Percentiles rank a stretch among this genome's conserved stretches.
phyloP scores from a whole-genome alignment of 2,329 filamentous ascomycete genomes.

The Paraconiothyrium brasiliense region DNA sequence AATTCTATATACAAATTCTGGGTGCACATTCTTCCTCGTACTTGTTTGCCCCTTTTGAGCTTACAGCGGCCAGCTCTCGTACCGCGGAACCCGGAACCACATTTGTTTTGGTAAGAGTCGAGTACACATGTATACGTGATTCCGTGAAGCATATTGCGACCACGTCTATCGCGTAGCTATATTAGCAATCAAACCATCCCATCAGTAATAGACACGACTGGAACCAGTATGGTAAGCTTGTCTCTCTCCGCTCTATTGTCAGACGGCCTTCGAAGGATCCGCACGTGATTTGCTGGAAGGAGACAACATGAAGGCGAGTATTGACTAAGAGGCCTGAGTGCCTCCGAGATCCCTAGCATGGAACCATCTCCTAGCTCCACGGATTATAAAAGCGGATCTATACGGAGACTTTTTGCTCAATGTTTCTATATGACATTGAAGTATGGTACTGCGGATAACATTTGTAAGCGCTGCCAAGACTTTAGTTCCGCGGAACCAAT shows the following conservation, averaged over 20 bases:
- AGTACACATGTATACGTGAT: not conserved
- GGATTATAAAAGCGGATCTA: not conserved
- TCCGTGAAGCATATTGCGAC: not conserved
- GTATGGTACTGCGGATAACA: not conserved
- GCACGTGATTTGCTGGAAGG: too few relatives aligned
- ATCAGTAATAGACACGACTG: not conserved
- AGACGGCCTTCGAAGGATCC: too few relatives aligned
- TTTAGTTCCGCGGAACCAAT: constrained; percentile 14
- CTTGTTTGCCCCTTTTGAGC: too few relatives aligned
- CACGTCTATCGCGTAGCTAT: too few relatives aligned
- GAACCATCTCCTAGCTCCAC: not conserved
- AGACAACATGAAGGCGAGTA: too few relatives aligned
- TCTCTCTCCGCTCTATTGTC: not conserved
- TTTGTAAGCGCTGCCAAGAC: constrained; percentile 13
- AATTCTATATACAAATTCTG: not conserved
- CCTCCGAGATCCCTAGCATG: not conserved
- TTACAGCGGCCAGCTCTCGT: not conserved
- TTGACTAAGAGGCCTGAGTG: not conserved
- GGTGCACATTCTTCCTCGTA: not conserved
- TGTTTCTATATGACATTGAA: not conserved
- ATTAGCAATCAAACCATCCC: not conserved
- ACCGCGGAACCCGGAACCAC: not conserved
- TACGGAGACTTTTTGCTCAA: not conserved
- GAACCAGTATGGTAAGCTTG: not conserved
- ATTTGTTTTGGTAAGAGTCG: not conserved